Evolutionary conservation across 1,139 yeast species (phyloP), one percentile per base, ranked within the genome.

Genomic region (Yueomyces sp.): DNA sequence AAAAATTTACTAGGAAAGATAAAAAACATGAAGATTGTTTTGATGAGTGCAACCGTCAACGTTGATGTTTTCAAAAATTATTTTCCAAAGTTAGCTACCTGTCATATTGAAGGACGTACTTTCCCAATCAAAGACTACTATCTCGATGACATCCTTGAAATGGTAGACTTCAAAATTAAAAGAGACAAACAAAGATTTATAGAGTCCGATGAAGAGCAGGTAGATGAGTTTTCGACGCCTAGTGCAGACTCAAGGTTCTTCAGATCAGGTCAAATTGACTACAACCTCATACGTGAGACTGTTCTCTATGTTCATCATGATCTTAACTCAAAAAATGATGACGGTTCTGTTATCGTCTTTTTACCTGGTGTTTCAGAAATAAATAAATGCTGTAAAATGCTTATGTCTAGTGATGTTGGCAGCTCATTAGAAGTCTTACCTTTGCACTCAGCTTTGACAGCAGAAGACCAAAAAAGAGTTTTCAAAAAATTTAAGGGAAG

Each of bases 41-140:
- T 91, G 41, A 91, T 91, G 97, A 84, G 96, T 55, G 98, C 98
- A 3, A 91, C 97, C 0, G 89, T 89, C 41, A 84, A 86, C 53
- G 73, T 79, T 1, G 69, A 70, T n/a, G 69, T 75, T 28, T 89
- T 87, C 63, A 68, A 72, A 42, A 65, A 68, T 19, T 89, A 82
- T 55, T 89, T 89, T 63, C 51, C 64, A 4, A 59, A 58, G 3
- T 44, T 67, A 31, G 61, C 57, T 7, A 60, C 79, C 47, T 68
- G 78, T 41, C 96, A 87, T 57, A 87, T 91, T 44, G 86, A 81
- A 55, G 98, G 98, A 1, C 69, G 97, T 51, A 91, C 97, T 0
- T 91, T 83, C 60, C 97, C 98, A 0, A 91, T 91, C 38, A 61
- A 74, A 41, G 96, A 87, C 55, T 67, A 64, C 46, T 87, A 78